Conservation (phyloP, 768 basidiomycete species). For the Boletus rubropictus region DNA sequence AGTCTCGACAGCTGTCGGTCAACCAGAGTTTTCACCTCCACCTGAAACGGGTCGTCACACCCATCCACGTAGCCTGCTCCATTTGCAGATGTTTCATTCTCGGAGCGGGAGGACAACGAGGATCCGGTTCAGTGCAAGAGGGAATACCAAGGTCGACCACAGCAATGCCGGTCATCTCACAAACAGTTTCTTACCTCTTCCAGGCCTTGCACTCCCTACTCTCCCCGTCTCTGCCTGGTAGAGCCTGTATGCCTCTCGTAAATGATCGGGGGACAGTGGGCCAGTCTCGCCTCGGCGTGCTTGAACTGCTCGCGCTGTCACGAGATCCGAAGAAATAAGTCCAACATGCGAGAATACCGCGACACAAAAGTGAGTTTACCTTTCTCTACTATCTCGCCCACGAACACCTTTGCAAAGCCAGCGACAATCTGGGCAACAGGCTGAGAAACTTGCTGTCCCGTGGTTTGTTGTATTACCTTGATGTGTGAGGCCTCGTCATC, state of each 20-base stretch:
- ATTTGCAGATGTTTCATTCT: not conserved
- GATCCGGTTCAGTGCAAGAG: not conserved
- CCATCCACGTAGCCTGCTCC: not conserved
- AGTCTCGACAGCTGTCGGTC: not conserved
- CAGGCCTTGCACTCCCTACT: slow-evolving; percentile 70
- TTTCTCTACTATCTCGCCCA: slow-evolving; percentile 88
- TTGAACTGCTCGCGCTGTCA: slow-evolving; percentile 71
- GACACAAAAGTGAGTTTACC: slow-evolving; percentile 37
- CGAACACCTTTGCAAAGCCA: slow-evolving; percentile 87
- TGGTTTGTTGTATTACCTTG: slow-evolving; percentile 78
- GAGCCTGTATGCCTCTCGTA: slow-evolving; percentile 81
- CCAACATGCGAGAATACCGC: not conserved
- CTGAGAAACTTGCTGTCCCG: slow-evolving; percentile 77
- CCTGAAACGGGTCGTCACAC: not conserved
- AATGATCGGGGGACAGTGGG: slow-evolving; percentile 79
- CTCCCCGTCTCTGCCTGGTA: slow-evolving; percentile 79
- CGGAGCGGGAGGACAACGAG: not conserved
- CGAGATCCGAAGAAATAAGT: not conserved
- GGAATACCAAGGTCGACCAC: not conserved
- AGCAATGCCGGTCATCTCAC: slow-evolving; percentile 39
- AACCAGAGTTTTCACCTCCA: not conserved
- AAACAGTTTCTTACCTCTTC: slow-evolving; percentile 69
- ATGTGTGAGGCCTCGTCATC: not conserved
- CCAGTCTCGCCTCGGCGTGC: slow-evolving; percentile 65
- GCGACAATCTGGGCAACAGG: slow-evolving; percentile 87